Evolutionary conservation across 1,284 basidiomycete genomes (phyloP), one percentile per base, ranked within the genome.

Genomic region (Moesziomyces globuligerus): DNA sequence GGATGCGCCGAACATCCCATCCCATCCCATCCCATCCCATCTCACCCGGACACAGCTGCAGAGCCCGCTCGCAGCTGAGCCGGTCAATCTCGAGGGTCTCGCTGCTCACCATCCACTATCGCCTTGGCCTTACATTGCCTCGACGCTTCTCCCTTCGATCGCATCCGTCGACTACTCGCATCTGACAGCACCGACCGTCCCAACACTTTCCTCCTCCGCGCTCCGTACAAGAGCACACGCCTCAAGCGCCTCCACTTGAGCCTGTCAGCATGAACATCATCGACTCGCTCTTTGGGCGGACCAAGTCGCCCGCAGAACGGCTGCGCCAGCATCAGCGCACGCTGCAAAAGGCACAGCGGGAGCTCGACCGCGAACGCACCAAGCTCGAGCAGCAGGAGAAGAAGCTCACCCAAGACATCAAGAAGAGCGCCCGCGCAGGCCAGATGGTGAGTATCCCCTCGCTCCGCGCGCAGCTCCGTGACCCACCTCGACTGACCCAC

Each of bases 251-350:
- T 20, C 37, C n/a, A 38, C n/a, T n/a, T n/a, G n/a, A n/a, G n/a
- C n/a, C 13, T 13, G 17, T 23, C 42, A 44, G 20, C 36, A 72
- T 72, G 69, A 72, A 72, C 52, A 72, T 72, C 48, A 50, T 78
- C 51, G 74, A 82, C 23, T 55, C 72, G 4, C 69, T 82, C 17
- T 98, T 98, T 83, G 95, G 95, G 9, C 89, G 93, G 46, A 89
- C 91, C 3, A 89, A 96, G 53, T 96, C 95, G 26, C 96, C 95
- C 17, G 94, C 95, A 25, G 95, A 99, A 84, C 89, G 94, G 59
- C 87, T 98, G 67, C 90, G 95, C 54, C 92, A 97, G 83, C 94
- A 98, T 83, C 95, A 98, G 83, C 90, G 95, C 38, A 89, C 93
- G 3, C 88, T 98, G 48, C 91, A 93, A 47, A 97, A 98, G 83